Evolutionary conservation across 2,329 filamentous ascomycete genomes (phyloP).

Genomic region (Tolypocladium amazonense): DNA sequence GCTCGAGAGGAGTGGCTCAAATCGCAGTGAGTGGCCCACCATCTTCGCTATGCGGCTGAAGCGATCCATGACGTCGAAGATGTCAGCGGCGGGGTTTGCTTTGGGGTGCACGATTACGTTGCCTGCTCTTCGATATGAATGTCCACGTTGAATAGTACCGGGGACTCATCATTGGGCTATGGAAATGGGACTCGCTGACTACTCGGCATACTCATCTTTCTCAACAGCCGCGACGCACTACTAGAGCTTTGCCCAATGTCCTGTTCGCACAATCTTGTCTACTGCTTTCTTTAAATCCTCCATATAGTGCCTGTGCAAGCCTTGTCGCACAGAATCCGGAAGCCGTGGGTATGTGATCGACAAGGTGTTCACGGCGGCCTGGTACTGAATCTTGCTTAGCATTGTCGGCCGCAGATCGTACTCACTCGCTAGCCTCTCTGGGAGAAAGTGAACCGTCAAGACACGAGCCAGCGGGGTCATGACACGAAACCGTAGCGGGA

Average conservation of each 20-base stretch:
- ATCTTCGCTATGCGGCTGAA: not conserved
- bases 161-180: not conserved
- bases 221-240: not conserved
- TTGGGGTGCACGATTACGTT: not conserved
- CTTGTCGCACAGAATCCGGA: constrained; percentile 6
- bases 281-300: constrained; percentile 13
- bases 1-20: not conserved
- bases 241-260: constrained; percentile 1
- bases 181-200: not conserved
- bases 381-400: constrained; percentile 11
- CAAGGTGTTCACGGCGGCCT: not conserved
- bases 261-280: constrained; percentile 8
- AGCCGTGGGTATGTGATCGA: constrained; percentile 6
- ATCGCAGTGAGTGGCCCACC: not conserved
- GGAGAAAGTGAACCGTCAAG: constrained; percentile 8
- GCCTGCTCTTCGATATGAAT: not conserved
- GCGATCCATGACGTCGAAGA: not conserved
- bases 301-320: constrained; percentile 13
- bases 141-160: not conserved
- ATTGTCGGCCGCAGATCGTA: constrained; percentile 12
- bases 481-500: constrained; percentile 11
- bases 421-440: constrained; percentile 10
- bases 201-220: not conserved
- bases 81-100: not conserved
- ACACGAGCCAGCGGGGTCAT: constrained; percentile 9